A percentile compares a stretch with the other conserved stretches of the same genome.
These are phyloP conservation scores for Nitzschia sp. DNA, from an alignment of 108 stramenopile species.

Conservation along the genomic window DNA sequence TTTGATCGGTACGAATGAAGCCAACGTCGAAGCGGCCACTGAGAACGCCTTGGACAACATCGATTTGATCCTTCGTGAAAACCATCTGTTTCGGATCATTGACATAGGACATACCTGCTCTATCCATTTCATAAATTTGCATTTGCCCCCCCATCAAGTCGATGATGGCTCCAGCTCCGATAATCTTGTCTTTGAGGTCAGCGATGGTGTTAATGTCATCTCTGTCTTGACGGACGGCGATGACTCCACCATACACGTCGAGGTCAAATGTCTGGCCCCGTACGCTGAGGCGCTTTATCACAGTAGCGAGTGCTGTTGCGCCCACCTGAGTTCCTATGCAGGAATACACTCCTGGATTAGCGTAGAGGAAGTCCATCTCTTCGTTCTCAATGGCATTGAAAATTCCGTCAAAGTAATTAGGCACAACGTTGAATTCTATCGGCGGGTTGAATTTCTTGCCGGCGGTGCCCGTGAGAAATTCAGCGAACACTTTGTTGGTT, in stretches of 20 bases:
- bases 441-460: constrained; percentile 24
- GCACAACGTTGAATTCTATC: constrained; percentile 12
- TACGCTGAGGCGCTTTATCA: not conserved
- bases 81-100: constrained; percentile 39
- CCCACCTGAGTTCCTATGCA: constrained; percentile 21
- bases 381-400: constrained; percentile 14
- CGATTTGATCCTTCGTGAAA: constrained; percentile 33
- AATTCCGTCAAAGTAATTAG: constrained; percentile 1
- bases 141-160: constrained; percentile 39
- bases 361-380: constrained; percentile 21
- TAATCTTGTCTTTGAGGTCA: constrained; percentile 35
- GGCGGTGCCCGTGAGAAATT: constrained; percentile 21
- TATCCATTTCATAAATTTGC: constrained; percentile 41
- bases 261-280: constrained; percentile 12
- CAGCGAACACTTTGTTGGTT: constrained; percentile 13
- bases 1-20: constrained; percentile 39
- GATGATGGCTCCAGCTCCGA: constrained; percentile 36
- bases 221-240: constrained; percentile 2
- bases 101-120: constrained; percentile 30
- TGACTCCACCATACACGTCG: constrained; percentile 21
- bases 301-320: constrained; percentile 9
- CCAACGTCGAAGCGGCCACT: constrained; percentile 42
- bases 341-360: constrained; percentile 20
- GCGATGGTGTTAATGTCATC: constrained; percentile 20
- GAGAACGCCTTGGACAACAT: constrained; percentile 40